These are phyloP conservation scores for Curvularia hawaiiensis DNA, from an alignment of 2,329 filamentous ascomycete genomes.

Conservation along the genomic window DNA sequence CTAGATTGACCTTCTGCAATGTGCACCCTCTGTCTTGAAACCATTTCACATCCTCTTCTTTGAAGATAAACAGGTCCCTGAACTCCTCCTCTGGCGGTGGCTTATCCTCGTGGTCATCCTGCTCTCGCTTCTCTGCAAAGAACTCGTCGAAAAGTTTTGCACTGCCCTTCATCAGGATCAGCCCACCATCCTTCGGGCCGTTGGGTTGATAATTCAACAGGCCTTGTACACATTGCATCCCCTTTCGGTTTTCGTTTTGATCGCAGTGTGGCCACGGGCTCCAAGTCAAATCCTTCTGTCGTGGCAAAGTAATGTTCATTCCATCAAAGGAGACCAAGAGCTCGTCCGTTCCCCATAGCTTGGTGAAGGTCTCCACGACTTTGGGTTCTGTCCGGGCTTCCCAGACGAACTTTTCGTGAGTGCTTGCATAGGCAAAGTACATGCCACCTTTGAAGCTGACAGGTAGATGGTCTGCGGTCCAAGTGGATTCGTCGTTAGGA, in stretches of 20 bases:
- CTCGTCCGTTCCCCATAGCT: conserved; percentile 42
- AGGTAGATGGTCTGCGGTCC: conserved; percentile 47
- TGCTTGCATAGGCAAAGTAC: conserved; percentile 47
- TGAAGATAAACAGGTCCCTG: not conserved
- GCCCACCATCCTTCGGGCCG: conserved; percentile 54
- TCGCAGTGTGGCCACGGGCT: conserved; percentile 49
- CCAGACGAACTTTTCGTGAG: conserved; percentile 52
- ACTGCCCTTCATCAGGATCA: conserved; percentile 54
- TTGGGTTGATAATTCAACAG: conserved; percentile 53
- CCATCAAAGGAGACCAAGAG: conserved; percentile 48
- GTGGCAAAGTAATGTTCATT: conserved; percentile 49
- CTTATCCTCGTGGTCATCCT: conserved; percentile 21
- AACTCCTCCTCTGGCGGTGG: conserved; percentile 18
- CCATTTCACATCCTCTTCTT: not conserved
- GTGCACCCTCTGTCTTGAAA: not conserved
- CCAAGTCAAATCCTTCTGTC: conserved; percentile 41
- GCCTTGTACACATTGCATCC: conserved; percentile 51
- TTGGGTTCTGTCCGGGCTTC: conserved; percentile 43
- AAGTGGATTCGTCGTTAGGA: conserved; percentile 40
- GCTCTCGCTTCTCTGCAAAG: conserved; percentile 38
- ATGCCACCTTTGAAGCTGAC: conserved; percentile 52
- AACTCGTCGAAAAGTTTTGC: conserved; percentile 52
- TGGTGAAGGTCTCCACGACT: conserved; percentile 45
- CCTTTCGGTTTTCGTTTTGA: conserved; percentile 48
- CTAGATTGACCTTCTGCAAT: not conserved